Evolutionary conservation across 306 rosid genomes (phyloP), one percentile per base, ranked within the genome.

Genomic region (Quercus alba): DNA sequence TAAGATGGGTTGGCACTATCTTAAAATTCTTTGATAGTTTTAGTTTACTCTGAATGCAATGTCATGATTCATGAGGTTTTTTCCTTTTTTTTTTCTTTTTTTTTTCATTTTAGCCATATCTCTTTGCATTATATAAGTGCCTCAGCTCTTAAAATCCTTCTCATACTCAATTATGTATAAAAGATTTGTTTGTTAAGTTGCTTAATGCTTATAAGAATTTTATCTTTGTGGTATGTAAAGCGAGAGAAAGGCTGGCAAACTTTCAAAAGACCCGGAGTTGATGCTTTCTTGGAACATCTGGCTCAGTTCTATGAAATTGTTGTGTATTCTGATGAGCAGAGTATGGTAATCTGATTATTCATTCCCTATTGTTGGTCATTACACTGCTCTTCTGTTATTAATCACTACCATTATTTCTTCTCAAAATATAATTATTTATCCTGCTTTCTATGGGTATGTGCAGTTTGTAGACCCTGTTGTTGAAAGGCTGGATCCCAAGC

Each of bases 221-320:
- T 75, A 52, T 82, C 74, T 81, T 62, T 64, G 81, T 85, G 85
- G 63, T 72, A 26, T 86, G 80, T 82, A 81, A 79, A 95, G 99
- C 83, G 99, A 80, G 98, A 95, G 77, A 95, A 94, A 74, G 92
- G 99, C 61, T 95, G 99, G 99, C 97, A 91, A 83, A 95, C 99
- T 7, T 85, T 95, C 81, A 95, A 95, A 82, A 90, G 99, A 81
- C 99, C 99, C 55, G 99, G 99, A 61, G 97, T 95, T 72, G 99
- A 95, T 88, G 91, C 97, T 30, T 95, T 95, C 88, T 88, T 95
- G 90, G 99, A 95, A 83, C 97, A 95, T 78, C 89, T 95, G 73
- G 97, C 94, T 49, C 97, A 93, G 59, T 95, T 81, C 87, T 95
- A 78, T 58, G 99, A 95, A 85, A 91, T 95, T 80, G 74, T 95